Evolutionary conservation across 208 protist genomes (phyloP), one percentile per base, ranked within the genome.

Genomic region (Leishmania major): DNA sequence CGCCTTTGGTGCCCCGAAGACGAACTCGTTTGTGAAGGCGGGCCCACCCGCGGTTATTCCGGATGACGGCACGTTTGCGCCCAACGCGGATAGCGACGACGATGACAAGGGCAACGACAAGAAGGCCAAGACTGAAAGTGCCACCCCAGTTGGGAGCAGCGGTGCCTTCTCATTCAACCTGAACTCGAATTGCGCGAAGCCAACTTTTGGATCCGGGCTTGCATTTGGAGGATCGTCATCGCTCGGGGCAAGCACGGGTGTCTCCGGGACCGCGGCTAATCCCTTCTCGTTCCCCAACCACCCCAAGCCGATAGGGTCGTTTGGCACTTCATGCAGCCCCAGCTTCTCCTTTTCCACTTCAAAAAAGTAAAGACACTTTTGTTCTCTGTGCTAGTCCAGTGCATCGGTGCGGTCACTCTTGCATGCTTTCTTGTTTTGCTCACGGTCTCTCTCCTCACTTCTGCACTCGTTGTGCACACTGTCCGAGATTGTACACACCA

Each of bases 41-140:
- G 91, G 93, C 10, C 91, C 91, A 15, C 82, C 91, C 7, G 90
- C 85, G 0, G 91, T 91, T 17, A 92, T 95, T 17, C 76, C 85
- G 2, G 87, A 91, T 4, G 93, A 96, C 82, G 78, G 87, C 76
- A 92, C 90, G 40, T 95, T 96, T 78, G 93, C 93, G 2, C 81
- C 92, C 7, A 81, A 87, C 78, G 88, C 91, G 40, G 89, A 90
- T 75, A 93, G 87, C 66, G 89, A 93, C 55, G 90, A 93, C 72
- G 88, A 89, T 5, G 88, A 90, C 75, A 93, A 85, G 53, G 89
- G 92, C 73, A 64, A 93, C 75, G 88, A 90, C 25, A 80, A 85
- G 35, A 43, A 73, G 13, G 79, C 79, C 25, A 84, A 87, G 57
- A 28, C 87, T 66, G 77, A 75, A 31, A 82, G 84, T 35, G 67